These are phyloP conservation scores for Pluteus cervinus DNA, from an alignment of 768 basidiomycete species.

Conservation along the genomic window DNA sequence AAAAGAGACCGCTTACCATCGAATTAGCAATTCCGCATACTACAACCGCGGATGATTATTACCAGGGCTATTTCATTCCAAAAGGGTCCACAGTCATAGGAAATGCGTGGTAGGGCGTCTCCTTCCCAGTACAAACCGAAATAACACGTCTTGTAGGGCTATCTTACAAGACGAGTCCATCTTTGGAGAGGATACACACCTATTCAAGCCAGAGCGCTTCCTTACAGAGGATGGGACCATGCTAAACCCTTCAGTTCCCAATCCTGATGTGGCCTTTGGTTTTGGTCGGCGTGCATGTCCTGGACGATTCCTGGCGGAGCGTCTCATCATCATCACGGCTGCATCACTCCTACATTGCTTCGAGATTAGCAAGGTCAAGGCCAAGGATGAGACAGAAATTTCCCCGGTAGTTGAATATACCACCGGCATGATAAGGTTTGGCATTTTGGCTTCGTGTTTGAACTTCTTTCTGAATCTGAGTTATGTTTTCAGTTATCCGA, in stretches of 20 bases:
- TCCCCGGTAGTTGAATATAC: too few species aligned
- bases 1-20: slow-evolving; percentile 1
- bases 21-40: slow-evolving; percentile 25
- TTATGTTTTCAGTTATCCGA: too few species aligned
- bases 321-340: background rate
- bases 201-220: slow-evolving; percentile 5
- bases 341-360: background rate
- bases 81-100: slow-evolving; percentile 30
- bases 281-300: slow-evolving; percentile 20
- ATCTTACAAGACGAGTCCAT: slow-evolving; percentile 2
- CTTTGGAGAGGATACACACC: slow-evolving; percentile 11
- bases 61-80: slow-evolving; percentile 39
- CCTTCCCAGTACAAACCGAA: background rate
- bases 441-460: too few species aligned
- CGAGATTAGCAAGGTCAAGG: too few species aligned
- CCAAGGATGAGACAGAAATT: too few species aligned
- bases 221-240: slow-evolving; percentile 1
- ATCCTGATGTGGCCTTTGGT: slow-evolving; percentile 6
- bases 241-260: slow-evolving; percentile 1
- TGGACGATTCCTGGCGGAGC: slow-evolving; percentile 9
- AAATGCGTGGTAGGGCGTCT: slow-evolving; percentile 25
- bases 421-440: too few species aligned
- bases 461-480: too few species aligned
- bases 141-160: background rate
- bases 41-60: slow-evolving; percentile 34